Evolutionary conservation across 1,284 basidiomycete species (phyloP), one percentile per base, ranked within the genome.

Genomic region (Pyrrhoderma lamaoense): DNA sequence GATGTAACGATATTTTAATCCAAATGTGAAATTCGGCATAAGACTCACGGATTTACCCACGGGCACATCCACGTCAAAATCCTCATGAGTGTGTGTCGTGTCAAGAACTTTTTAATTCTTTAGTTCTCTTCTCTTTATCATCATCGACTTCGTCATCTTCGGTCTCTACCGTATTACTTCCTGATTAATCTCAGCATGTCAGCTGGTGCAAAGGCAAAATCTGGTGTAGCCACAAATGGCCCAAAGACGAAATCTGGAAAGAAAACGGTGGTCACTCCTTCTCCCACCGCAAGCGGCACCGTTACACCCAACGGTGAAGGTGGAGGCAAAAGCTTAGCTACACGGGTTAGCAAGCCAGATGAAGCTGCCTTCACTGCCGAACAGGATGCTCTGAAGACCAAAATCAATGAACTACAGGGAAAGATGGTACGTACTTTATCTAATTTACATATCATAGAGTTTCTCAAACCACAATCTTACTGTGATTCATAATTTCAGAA

Each of bases 351-450:
- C 42, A 89, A 75, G 66, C 92, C 93, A 27, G 92, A 94, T 74
- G 91, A 91, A 69, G 75, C 73, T 43, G 71, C 69, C 27, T 88
- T 87, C 66, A 88, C 94, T 56, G 76, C 75, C 19, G 91, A 95
- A 70, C 92, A 95, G 71, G 82, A 87, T 45, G 79, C 69, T 59
- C 69, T 94, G 60, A 93, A 88, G 69, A 70, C 76, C 36, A 86
- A 93, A 63, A 93, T 96, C 61, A 91, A 92, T 52, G 76, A 70
- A 45, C 67, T 91, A 46, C 90, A 94, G 69, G 66, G 67, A 35
- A 85, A 91, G 70, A 69, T 93, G 57, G 93, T 93, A 62, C 64
- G 89, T 79, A 23, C 9, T 38, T 44, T 51, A 39, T 52, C 46
- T 53, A 7, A 16, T 5, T 40, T 22, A 5, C n/a, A 5, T 40